Conservation (phyloP, 2,329 filamentous ascomycete genomes). For the Epichloe bromicola region DNA sequence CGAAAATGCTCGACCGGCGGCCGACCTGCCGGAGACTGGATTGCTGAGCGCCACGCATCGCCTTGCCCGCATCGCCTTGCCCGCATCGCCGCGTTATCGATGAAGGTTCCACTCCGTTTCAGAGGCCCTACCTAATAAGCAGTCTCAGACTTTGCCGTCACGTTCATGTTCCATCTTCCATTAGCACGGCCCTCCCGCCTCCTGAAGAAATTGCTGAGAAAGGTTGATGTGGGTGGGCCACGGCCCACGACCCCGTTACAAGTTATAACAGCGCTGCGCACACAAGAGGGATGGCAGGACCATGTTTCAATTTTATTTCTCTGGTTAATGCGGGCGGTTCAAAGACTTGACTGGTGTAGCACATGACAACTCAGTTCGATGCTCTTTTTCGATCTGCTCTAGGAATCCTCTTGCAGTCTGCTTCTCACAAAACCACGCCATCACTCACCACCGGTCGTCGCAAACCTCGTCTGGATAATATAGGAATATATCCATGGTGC, state of each 20-base stretch:
- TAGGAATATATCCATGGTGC: background rate
- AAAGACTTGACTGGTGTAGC: background rate
- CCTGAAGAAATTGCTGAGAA: background rate
- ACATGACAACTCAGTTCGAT: background rate
- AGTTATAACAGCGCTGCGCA: background rate
- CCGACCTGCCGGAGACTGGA: background rate
- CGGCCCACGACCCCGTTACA: background rate
- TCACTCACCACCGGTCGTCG: background rate
- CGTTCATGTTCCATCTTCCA: background rate
- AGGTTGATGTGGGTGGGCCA: background rate
- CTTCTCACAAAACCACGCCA: background rate
- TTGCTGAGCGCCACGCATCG: background rate
- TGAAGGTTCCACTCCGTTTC: background rate
- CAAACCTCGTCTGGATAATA: background rate
- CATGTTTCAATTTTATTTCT: background rate
- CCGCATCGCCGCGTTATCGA: background rate
- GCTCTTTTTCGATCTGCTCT: background rate
- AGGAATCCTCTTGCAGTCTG: background rate
- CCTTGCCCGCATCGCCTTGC: no score
- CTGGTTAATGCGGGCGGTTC: background rate
- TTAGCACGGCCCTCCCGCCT: constrained; percentile 2
- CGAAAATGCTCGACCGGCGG: background rate
- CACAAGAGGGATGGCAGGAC: background rate
- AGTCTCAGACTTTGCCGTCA: constrained; percentile 3
- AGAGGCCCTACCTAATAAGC: background rate